Percentiles rank a stretch among this genome's conserved stretches.
phyloP scores from a whole-genome alignment of 106 monocot species.

The Dendrobium catenatum region DNA sequence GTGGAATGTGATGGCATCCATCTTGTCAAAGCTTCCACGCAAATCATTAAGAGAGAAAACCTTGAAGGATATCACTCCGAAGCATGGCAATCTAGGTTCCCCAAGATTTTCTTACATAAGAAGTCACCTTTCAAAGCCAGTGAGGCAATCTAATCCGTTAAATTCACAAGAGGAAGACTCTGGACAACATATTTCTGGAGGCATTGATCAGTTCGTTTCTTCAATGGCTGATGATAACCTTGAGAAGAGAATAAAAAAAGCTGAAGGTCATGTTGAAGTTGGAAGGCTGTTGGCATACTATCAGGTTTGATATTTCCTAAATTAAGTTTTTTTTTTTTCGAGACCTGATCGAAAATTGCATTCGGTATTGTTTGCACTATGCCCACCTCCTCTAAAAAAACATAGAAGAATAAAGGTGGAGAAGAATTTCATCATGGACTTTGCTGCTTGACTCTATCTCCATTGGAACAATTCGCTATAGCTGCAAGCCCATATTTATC shows the following conservation, averaged over 20 bases:
- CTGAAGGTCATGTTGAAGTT: conserved; percentile 92
- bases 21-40: conserved; percentile 67
- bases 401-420: not conserved
- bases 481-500: not conserved
- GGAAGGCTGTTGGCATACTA: conserved; percentile 86
- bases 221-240: conserved; percentile 29
- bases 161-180: conserved; percentile 14
- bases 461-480: not conserved
- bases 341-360: not conserved
- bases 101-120: conserved; percentile 24
- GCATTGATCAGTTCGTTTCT: conserved; percentile 13
- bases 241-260: conserved; percentile 55
- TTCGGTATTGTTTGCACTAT: not conserved
- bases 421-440: not conserved
- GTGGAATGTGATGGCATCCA: conserved; percentile 80
- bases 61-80: conserved; percentile 31
- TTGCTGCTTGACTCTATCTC: not conserved
- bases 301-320: conserved; percentile 49
- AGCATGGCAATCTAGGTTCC: conserved; percentile 24
- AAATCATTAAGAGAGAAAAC: conserved; percentile 43
- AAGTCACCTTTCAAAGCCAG: conserved; percentile 21
- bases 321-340: not conserved
- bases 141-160: conserved; percentile 1
- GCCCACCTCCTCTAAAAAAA: not conserved
- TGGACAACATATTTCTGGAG: conserved; percentile 13